Percentiles rank a stretch among this genome's conserved stretches.
Conservation (phyloP, 495 filamentous ascomycete species). For the Aspergillus panamensis region DNA sequence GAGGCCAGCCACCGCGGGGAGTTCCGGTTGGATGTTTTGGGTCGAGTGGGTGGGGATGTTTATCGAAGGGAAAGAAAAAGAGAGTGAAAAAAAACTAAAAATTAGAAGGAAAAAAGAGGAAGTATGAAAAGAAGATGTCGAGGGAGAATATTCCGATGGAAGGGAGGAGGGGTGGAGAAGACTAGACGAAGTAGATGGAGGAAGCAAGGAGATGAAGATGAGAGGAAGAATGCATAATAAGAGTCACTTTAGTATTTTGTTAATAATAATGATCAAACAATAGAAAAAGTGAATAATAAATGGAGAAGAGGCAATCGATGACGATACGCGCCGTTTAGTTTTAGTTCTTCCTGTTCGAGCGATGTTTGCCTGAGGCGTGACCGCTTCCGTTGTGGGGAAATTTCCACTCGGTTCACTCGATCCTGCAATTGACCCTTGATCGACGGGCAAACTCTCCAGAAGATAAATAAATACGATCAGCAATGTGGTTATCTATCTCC, state of each 20-base stretch:
- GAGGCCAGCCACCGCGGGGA: slow-evolving; percentile 24
- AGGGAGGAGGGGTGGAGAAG: slow-evolving; percentile 16
- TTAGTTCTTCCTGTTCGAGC: neutral
- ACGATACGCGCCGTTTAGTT: slow-evolving; percentile 11
- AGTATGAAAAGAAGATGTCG: slow-evolving; percentile 7
- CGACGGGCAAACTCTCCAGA: neutral
- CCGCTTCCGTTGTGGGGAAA: slow-evolving; percentile 23
- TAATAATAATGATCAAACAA: neutral
- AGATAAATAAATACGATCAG: too few relatives aligned
- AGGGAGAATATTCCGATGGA: slow-evolving; percentile 3
- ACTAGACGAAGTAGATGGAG: neutral
- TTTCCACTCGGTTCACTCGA: neutral
- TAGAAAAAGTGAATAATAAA: slow-evolving; percentile 2
- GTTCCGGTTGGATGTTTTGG: slow-evolving; percentile 8
- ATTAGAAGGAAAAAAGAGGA: slow-evolving; percentile 6
- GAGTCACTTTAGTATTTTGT: neutral
- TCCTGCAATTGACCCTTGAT: neutral
- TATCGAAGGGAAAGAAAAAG: neutral
- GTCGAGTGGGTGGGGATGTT: slow-evolving; percentile 3
- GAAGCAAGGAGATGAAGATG: neutral
- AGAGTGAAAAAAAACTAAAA: slow-evolving; percentile 8
- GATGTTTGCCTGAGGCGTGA: slow-evolving; percentile 11
- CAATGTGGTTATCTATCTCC: too few relatives aligned
- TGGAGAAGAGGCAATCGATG: slow-evolving; percentile 6
- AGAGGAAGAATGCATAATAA: neutral